Evolutionary conservation across 2,329 filamentous ascomycete genomes (phyloP), one percentile per base, ranked within the genome.

Genomic region (Arthrinium puccinioides): DNA sequence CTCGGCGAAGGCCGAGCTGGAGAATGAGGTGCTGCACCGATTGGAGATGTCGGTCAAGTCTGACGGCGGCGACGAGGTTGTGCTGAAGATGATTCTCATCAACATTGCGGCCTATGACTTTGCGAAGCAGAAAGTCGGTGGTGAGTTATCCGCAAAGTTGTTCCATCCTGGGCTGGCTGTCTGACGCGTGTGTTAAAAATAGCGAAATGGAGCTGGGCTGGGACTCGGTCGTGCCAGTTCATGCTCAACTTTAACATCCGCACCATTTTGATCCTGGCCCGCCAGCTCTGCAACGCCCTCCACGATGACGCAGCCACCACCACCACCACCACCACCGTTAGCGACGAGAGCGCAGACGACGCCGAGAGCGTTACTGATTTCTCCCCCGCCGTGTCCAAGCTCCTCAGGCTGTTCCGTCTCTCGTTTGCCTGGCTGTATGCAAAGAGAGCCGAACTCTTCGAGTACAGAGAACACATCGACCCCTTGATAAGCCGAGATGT

Each of bases 21-120:
- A 96, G 59, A 79, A 79, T 40, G 87, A 95, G 56, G 84, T 97
- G 10, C 69, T 95, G 42, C 81, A 83, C 49, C 83, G 88, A 34
- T 66, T 95, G 25, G 74, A 80, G 32, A 74, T 84, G 47, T 77
- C 86, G 21, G 66, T 92, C 20, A 87, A 84, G 54, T 76, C 80
- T 43, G 72, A 79, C 9, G 72, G 24, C 23, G 20, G 75, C 2
- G 69, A 83, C 33, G 75, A 81, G 30, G 72, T 77, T 10, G 59
- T 96, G 20, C 74, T 85, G 44, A 92, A 88, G 55, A 83, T 96
- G 60, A 76, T 86, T 6, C 66, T 96, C 30, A 79, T 90, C 48
- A 97, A 94, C 51, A 84, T 97, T 44, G 80, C 87, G 6, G 87
- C 89, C 6, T 87, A 92, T 56, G 76, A 82, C 46, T 73, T 86